Conservation (phyloP, 805 yeast genomes). For the Ogataea trehalophila region DNA sequence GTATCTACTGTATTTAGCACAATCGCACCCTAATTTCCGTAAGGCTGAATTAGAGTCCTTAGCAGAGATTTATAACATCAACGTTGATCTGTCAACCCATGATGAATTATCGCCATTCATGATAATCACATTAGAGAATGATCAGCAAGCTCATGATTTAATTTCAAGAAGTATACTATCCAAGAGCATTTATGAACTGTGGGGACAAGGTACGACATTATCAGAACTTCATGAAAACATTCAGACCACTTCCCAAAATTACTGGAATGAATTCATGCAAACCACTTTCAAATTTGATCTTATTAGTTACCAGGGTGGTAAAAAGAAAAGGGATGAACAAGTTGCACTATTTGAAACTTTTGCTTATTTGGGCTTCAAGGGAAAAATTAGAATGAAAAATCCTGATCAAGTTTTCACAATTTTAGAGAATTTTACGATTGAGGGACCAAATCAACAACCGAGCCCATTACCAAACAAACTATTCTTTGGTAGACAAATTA, state of each 20-base stretch:
- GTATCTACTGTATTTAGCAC: conserved; percentile 81
- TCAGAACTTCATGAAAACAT: conserved; percentile 55
- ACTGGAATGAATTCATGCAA: conserved; percentile 34
- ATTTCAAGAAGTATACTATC: conserved; percentile 65
- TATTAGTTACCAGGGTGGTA: conserved; percentile 67
- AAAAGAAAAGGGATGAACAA: conserved; percentile 45
- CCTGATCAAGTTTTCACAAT: conserved; percentile 70
- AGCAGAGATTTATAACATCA: conserved; percentile 57
- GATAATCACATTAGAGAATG: conserved; percentile 59
- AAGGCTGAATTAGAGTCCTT: conserved; percentile 79
- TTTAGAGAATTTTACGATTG: conserved; percentile 61
- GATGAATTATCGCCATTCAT: conserved; percentile 64
- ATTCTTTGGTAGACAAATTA: conserved; percentile 75
- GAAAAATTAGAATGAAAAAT: conserved; percentile 70
- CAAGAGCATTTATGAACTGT: conserved; percentile 75
- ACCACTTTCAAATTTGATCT: conserved; percentile 77
- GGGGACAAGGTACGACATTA: conserved; percentile 64
- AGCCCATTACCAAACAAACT: conserved; percentile 49
- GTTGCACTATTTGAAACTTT: conserved; percentile 68
- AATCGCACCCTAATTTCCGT: conserved; percentile 74
- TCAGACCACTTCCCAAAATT: conserved; percentile 24
- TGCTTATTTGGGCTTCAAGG: conserved; percentile 63
- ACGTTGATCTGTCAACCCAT: conserved; percentile 57
- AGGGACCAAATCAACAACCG: conserved; percentile 18
- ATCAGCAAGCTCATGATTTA: conserved; percentile 59